Conservation (phyloP, 352 stramenopile species). For the Globisporangium paroecandrum region DNA sequence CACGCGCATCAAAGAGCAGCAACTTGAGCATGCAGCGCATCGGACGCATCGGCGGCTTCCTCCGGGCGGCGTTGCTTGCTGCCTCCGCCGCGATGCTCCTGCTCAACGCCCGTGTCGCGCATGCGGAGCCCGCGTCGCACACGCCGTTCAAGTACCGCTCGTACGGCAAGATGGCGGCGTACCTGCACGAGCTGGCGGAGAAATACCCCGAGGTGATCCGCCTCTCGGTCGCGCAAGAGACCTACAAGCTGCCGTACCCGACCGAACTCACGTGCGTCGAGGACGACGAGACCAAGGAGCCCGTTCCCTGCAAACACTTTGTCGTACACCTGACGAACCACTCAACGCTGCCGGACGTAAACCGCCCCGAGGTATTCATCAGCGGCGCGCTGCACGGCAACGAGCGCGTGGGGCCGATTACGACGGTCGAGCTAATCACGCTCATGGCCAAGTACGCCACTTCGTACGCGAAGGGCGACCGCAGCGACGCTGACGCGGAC, state of each 20-base stretch:
- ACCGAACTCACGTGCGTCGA: conserved; percentile 57
- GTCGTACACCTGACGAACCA: conserved; percentile 89
- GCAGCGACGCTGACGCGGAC: conserved; percentile 7
- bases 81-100: not conserved
- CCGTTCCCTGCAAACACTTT: conserved; percentile 73
- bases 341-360: conserved; percentile 64
- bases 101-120: not conserved
- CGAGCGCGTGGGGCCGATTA: conserved; percentile 91
- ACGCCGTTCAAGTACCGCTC: conserved; percentile 57
- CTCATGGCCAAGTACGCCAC: conserved; percentile 72
- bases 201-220: conserved; percentile 76
- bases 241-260: conserved; percentile 73
- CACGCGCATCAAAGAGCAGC: not conserved
- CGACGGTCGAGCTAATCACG: conserved; percentile 89
- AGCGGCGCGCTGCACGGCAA: conserved; percentile 96
- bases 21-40: not conserved
- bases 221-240: conserved; percentile 80
- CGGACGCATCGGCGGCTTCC: not conserved
- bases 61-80: not conserved
- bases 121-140: not conserved
- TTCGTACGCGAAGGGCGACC: conserved; percentile 24
- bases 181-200: conserved; percentile 64
- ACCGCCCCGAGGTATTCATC: conserved; percentile 94
- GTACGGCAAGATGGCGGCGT: conserved; percentile 68
- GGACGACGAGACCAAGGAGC: conserved; percentile 33